A percentile compares a stretch with the other conserved stretches of the same genome.
Evolutionary conservation across 2,329 filamentous ascomycete genomes (phyloP).

Genomic region (Teratosphaeria destructans): DNA sequence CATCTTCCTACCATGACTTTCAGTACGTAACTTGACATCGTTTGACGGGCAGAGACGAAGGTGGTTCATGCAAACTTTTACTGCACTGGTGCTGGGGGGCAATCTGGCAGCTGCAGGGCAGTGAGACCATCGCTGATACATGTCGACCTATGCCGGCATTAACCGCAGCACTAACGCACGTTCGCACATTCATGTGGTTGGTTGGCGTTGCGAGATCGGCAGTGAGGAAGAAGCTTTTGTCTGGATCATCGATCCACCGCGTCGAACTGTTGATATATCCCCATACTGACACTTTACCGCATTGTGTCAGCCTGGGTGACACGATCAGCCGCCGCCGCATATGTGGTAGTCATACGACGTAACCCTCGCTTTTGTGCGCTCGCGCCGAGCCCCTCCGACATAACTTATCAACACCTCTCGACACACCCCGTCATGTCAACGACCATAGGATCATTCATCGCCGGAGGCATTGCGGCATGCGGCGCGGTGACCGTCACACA

Average conservation of each 20-base stretch:
- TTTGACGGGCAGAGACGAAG: too few species aligned
- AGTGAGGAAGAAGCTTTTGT: not conserved
- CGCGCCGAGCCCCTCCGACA: not conserved
- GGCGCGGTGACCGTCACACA: constrained; percentile 96
- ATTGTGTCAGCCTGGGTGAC: not conserved
- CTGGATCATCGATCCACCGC: not conserved
- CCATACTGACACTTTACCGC: not conserved
- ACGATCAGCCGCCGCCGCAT: not conserved
- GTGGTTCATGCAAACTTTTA: not conserved
- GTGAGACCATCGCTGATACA: too few species aligned
- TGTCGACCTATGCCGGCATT: too few species aligned
- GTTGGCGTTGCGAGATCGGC: not conserved
- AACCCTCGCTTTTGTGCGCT: not conserved
- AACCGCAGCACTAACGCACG: too few species aligned
- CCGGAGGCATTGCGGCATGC: constrained; percentile 91
- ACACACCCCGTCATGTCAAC: constrained; percentile 31
- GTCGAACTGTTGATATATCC: not conserved
- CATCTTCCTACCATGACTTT: too few species aligned
- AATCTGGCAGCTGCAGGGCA: not conserved
- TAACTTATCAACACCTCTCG: not conserved
- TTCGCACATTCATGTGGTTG: not conserved
- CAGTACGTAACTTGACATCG: too few species aligned
- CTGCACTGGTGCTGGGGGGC: not conserved
- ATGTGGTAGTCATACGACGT: not conserved
- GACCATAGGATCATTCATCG: constrained; percentile 66